A percentile compares a stretch with the other conserved stretches of the same genome.
Conservation (phyloP, 1,284 basidiomycete genomes). For the Xerocomus amazonicus region DNA sequence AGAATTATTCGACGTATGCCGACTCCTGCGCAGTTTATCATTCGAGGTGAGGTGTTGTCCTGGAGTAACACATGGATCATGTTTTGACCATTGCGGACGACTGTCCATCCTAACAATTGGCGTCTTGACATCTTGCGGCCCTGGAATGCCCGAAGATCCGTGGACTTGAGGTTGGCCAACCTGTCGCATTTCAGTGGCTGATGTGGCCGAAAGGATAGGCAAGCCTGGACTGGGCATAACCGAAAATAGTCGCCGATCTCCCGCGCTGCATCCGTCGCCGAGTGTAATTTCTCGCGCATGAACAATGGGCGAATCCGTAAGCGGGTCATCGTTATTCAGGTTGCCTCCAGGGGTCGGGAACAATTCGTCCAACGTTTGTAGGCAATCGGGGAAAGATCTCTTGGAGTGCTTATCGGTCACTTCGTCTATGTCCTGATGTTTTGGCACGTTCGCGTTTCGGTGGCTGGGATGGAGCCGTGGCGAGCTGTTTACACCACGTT, state of each 20-base stretch:
- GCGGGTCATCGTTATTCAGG: constrained; percentile 1
- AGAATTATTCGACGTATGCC: constrained; percentile 12
- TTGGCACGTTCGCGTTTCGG: constrained; percentile 16
- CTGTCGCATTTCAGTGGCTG: constrained; percentile 12
- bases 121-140: constrained; percentile 10
- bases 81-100: constrained; percentile 7
- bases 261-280: constrained; percentile 9
- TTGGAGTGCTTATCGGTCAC: constrained; percentile 4
- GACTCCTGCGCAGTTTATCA: constrained; percentile 8
- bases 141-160: constrained; percentile 28
- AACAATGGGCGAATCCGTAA: constrained; percentile 28
- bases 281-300: constrained; percentile 13
- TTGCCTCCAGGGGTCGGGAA: constrained; percentile 18
- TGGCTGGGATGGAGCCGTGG: constrained; percentile 12
- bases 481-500: constrained; percentile 14
- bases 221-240: constrained; percentile 3
- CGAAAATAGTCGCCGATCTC: constrained; percentile 12
- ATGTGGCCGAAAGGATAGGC: constrained; percentile 4
- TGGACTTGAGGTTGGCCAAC: constrained; percentile 17
- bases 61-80: constrained; percentile 2
- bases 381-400: constrained; percentile 8
- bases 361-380: constrained; percentile 25
- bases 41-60: constrained; percentile 1
- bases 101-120: constrained; percentile 8
- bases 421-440: constrained; percentile 8